These are phyloP conservation scores for Sugiyamaella smithiae DNA, from an alignment of 805 yeast genomes.

Conservation along the genomic window DNA sequence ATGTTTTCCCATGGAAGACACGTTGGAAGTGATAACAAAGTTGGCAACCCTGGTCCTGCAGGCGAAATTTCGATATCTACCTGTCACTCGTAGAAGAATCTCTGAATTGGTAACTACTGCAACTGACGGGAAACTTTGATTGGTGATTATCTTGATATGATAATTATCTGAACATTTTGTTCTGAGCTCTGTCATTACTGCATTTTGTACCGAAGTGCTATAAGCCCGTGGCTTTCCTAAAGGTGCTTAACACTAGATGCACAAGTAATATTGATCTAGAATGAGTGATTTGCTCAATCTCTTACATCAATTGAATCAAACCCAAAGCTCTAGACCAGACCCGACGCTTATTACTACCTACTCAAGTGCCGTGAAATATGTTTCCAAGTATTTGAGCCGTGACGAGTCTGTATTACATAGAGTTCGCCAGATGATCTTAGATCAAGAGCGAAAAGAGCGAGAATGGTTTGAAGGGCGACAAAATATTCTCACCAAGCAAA, in stretches of 20 bases:
- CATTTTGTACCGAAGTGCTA: no score
- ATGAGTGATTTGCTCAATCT: constrained; percentile 3
- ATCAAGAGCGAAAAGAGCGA: constrained; percentile 20
- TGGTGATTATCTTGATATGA: no score
- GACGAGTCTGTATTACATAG: constrained; percentile 16
- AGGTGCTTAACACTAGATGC: no score
- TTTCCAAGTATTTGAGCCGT: constrained; percentile 17
- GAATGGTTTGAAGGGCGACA: constrained; percentile 21
- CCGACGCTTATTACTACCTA: constrained; percentile 21
- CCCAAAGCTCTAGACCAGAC: constrained; percentile 8
- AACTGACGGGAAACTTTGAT: no score
- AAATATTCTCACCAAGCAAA: constrained; percentile 13
- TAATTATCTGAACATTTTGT: no score
- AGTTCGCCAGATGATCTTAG: constrained; percentile 16
- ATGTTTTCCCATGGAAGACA: background rate
- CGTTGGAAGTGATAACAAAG: background rate
- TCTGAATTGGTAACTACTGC: no score
- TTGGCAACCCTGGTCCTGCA: constrained; percentile 1
- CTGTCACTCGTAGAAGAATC: no score
- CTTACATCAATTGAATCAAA: constrained; percentile 6
- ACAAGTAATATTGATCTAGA: no score
- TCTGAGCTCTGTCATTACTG: no score
- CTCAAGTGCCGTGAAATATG: constrained; percentile 21
- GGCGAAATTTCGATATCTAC: background rate
- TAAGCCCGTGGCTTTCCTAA: no score